Evolutionary conservation across 106 monocot genomes (phyloP).

Genomic region (Platanthera guangdongensis): DNA sequence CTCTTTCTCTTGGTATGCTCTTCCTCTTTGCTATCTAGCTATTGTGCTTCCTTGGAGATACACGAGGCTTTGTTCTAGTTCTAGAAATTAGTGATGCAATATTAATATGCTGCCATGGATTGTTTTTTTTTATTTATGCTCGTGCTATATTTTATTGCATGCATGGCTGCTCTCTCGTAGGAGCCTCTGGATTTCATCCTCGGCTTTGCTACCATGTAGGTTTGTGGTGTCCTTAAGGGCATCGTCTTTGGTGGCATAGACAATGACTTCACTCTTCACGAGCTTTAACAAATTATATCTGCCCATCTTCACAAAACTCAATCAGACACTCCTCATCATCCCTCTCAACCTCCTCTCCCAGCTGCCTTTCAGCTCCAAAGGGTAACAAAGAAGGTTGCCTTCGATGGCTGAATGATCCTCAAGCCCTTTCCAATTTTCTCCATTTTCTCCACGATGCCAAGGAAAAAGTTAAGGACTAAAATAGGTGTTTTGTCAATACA

Average conservation of each 20-base stretch:
- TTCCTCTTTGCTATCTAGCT: too few relatives aligned
- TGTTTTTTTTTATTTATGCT: too few relatives aligned
- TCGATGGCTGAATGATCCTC: constrained; percentile 29
- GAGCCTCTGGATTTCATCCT: constrained; percentile 34
- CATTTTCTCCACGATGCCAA: too few relatives aligned
- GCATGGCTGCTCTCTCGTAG: constrained; percentile 11
- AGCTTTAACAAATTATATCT: constrained; percentile 22
- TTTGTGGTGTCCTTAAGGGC: constrained; percentile 49
- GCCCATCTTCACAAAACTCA: constrained; percentile 20
- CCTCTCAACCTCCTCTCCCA: constrained; percentile 33
- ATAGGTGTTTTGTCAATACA: too few relatives aligned
- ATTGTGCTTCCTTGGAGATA: too few relatives aligned
- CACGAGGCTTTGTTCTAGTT: too few relatives aligned
- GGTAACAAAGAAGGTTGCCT: constrained; percentile 26
- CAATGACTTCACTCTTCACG: constrained; percentile 19
- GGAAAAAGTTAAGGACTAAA: too few relatives aligned
- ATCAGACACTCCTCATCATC: constrained; percentile 27
- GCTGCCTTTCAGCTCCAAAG: background rate
- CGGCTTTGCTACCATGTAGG: constrained; percentile 30
- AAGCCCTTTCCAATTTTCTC: background rate
- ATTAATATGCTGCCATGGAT: too few relatives aligned
- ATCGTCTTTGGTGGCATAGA: constrained; percentile 28
- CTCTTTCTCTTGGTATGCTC: too few relatives aligned
- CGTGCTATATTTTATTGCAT: background rate
- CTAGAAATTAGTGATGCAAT: too few relatives aligned